Base-by-base conservation (phyloP, 495 filamentous ascomycete genomes). In the Penicillium canariense region DNA sequence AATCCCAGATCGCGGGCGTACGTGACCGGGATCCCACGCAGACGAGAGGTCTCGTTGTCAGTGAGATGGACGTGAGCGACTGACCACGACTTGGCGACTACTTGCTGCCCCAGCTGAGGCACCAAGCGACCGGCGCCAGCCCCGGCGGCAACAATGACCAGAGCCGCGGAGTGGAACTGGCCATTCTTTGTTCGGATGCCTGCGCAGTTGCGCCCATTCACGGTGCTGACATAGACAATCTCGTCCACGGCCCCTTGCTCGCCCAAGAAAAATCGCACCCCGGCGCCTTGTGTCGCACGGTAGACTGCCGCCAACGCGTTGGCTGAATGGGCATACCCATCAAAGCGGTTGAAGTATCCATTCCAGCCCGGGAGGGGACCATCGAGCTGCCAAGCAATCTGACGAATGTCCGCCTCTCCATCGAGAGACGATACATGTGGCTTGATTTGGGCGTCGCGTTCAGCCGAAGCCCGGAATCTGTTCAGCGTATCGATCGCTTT, bases 1-100 rank as follows among this genome's bases (percentile, higher is more conserved):
- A 83, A 84, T 0, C 80, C 81, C 14, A 84, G 61, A 62, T 83
- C 80, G 10, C 81, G 73, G 8, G 70, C 75, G 48, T 82, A 80
- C 4, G 74, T 79, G 1, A 82, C 77, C 0, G 82, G 80, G 42
- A 83, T 81, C 15, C 78, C 77, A 8, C 74, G 72, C 5, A 85
- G 68, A 12, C 56, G 52, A 2, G 70, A 72, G 2, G 76, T 77
- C 62, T 84, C 82, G 5, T 70, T 70, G 22, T 74, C 69, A 0
- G 72, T 81, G 5, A 84, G 71, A 55, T 79, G 77, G 9, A 84
- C 69, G 61, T 84, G 80, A 2, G 73, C 80, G 11, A 83, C 68
- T 11, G 77, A 73, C 72, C 77, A 81, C 5, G 70, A 75, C 38
- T 77, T 77, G 4, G 79, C 80, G 6, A 74, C 73, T 27, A 80